Conservation (phyloP, 2,329 filamentous ascomycete genomes). For the Coleophoma eucalyptorum region DNA sequence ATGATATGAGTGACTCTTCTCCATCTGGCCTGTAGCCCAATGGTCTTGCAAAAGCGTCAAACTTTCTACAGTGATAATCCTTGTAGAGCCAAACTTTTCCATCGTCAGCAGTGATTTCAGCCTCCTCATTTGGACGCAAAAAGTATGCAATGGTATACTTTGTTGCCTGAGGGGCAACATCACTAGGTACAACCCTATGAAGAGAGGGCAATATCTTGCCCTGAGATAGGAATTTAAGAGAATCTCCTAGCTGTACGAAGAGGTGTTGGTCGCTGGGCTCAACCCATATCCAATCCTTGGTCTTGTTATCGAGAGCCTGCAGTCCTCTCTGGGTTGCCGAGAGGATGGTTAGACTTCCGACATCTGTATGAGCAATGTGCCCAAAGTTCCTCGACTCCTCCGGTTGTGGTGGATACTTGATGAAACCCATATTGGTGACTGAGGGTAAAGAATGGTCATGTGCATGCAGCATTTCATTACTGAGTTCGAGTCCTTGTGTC, state of each 20-base stretch:
- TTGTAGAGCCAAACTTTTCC: conserved; percentile 1
- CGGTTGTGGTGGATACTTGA: conserved; percentile 1
- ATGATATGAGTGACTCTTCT: conserved; percentile 1
- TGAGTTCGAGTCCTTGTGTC: not conserved
- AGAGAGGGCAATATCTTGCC: conserved; percentile 1
- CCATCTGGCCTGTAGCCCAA: conserved; percentile 1
- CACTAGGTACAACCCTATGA: conserved; percentile 1
- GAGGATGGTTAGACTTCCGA: not conserved
- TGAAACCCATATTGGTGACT: conserved; percentile 1
- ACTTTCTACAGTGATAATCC: conserved; percentile 2
- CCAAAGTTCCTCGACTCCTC: not conserved
- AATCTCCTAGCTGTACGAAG: conserved; percentile 1
- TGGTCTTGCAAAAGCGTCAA: conserved; percentile 2
- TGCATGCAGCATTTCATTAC: not conserved
- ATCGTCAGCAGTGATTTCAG: not conserved
- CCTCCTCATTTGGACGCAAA: not conserved
- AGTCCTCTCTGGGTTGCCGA: conserved; percentile 1
- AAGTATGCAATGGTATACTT: conserved; percentile 1
- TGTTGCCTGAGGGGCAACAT: conserved; percentile 1
- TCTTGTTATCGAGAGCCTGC: not conserved
- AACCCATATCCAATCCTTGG: conserved; percentile 1
- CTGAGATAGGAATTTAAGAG: conserved; percentile 1
- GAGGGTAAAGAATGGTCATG: not conserved
- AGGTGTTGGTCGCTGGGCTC: not conserved
- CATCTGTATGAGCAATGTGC: conserved; percentile 1